Percentiles rank a stretch among this genome's conserved stretches.
Conservation (phyloP, 495 filamentous ascomycete genomes). For the Penicillium dipodomyicola region DNA sequence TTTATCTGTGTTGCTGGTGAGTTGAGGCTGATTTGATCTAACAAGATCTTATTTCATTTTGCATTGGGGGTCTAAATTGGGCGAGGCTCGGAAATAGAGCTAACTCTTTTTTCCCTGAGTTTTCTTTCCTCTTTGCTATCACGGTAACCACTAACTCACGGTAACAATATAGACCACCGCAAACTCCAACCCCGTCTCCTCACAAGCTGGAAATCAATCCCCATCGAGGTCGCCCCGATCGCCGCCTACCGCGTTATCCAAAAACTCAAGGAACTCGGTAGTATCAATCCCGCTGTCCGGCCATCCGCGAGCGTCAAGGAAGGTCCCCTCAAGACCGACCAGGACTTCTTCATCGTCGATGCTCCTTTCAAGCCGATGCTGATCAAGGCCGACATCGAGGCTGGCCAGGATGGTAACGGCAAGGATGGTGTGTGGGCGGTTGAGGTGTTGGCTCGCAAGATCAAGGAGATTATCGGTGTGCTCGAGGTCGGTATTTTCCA, state of each 20-base stretch:
- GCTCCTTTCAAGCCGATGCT: constrained; percentile 76
- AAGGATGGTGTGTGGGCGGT: constrained; percentile 72
- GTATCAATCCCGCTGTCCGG: constrained; percentile 63
- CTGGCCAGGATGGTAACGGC: constrained; percentile 47
- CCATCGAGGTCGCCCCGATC: constrained; percentile 88
- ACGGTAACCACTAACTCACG: constrained; percentile 9
- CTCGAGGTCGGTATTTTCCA: constrained; percentile 90
- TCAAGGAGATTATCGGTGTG: constrained; percentile 84
- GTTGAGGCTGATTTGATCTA: constrained; percentile 12
- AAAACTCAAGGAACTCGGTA: constrained; percentile 68
- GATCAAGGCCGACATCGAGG: constrained; percentile 56
- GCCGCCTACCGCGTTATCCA: constrained; percentile 68
- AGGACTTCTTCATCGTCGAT: constrained; percentile 90
- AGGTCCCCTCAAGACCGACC: constrained; percentile 86
- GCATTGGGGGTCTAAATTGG: not conserved
- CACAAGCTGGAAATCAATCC: constrained; percentile 77
- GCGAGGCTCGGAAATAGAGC: not conserved
- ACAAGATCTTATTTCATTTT: not conserved
- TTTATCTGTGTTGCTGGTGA: constrained; percentile 91
- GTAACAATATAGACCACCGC: constrained; percentile 67
- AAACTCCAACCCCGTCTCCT: constrained; percentile 79
- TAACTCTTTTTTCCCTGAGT: not conserved
- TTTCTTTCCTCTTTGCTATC: not conserved
- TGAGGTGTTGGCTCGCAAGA: constrained; percentile 60
- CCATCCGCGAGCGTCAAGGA: constrained; percentile 66